Percentiles rank a stretch among this genome's conserved stretches.
These are phyloP conservation scores for Alternaria angustiovoidea DNA, from an alignment of 2,329 filamentous ascomycete species.

Conservation along the genomic window DNA sequence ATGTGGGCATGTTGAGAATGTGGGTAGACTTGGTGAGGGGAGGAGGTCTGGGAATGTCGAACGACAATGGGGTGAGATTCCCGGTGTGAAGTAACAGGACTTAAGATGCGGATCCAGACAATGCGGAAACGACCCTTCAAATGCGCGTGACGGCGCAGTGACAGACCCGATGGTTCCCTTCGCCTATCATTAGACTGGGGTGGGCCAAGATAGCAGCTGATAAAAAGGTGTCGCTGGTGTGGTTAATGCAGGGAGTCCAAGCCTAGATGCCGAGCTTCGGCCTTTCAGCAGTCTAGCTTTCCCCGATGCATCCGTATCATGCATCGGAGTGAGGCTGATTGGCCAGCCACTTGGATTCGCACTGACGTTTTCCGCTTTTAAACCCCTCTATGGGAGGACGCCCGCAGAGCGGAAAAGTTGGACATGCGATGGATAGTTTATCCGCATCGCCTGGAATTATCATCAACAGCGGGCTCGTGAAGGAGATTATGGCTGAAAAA, in stretches of 20 bases:
- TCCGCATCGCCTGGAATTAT: slow-evolving; percentile 16
- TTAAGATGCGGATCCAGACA: slow-evolving; percentile 30
- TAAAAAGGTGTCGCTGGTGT: slow-evolving; percentile 34
- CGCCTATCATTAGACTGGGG: slow-evolving; percentile 28
- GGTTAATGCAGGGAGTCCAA: slow-evolving; percentile 24
- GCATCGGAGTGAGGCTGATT: slow-evolving; percentile 32
- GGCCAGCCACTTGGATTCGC: slow-evolving; percentile 18
- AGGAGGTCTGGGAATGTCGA: slow-evolving; percentile 24
- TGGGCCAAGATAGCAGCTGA: slow-evolving; percentile 40
- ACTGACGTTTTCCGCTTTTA: slow-evolving; percentile 9
- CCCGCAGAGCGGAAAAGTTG: slow-evolving; percentile 37
- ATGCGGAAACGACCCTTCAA: slow-evolving; percentile 24
- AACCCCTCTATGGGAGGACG: slow-evolving; percentile 39
- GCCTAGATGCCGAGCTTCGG: slow-evolving; percentile 37
- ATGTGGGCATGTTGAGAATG: slow-evolving; percentile 39
- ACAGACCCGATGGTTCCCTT: slow-evolving; percentile 38
- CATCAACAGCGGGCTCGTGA: slow-evolving; percentile 11
- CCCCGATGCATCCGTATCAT: slow-evolving; percentile 21
- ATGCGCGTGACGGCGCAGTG: slow-evolving; percentile 33
- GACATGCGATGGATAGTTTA: slow-evolving; percentile 19
- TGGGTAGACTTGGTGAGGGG: slow-evolving; percentile 8
- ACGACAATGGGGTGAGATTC: slow-evolving; percentile 30
- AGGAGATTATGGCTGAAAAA: slow-evolving; percentile 12
- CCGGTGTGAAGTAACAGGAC: slow-evolving; percentile 23
- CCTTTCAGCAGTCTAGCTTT: slow-evolving; percentile 17